These are phyloP conservation scores for Diaporthe sp. DNA, from an alignment of 2,329 filamentous ascomycete genomes.

Conservation along the genomic window DNA sequence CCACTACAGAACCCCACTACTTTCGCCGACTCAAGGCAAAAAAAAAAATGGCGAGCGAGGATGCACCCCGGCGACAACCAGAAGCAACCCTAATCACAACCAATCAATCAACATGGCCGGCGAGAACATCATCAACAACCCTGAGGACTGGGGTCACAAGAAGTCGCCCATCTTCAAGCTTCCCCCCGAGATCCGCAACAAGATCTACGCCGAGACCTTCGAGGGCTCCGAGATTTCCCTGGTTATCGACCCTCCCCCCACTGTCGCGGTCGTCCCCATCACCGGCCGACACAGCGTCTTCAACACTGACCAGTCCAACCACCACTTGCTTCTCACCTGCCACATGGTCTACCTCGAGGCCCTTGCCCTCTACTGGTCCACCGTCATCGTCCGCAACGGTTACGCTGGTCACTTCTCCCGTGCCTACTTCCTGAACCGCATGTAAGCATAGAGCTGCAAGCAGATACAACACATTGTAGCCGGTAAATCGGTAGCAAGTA, in stretches of 20 bases:
- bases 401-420: neutral
- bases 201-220: conserved; percentile 10
- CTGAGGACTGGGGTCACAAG: neutral
- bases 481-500: too few species aligned
- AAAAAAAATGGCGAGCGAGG: neutral
- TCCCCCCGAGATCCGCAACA: conserved; percentile 12
- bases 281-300: neutral
- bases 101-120: neutral
- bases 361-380: conserved; percentile 5
- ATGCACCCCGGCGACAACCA: neutral
- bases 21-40: neutral
- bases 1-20: neutral
- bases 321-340: conserved; percentile 18
- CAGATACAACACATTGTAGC: too few species aligned
- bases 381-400: neutral
- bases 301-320: neutral
- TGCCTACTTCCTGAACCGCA: conserved; percentile 2
- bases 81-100: neutral
- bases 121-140: neutral
- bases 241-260: neutral
- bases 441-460: too few species aligned
- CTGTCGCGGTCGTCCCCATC: neutral
- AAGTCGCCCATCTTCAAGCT: conserved; percentile 24
- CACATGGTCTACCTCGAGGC: neutral
- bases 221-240: neutral